A percentile compares a stretch with the other conserved stretches of the same genome.
Conservation (phyloP, 257 asterid genomes). For the Solanum lignicaule region DNA sequence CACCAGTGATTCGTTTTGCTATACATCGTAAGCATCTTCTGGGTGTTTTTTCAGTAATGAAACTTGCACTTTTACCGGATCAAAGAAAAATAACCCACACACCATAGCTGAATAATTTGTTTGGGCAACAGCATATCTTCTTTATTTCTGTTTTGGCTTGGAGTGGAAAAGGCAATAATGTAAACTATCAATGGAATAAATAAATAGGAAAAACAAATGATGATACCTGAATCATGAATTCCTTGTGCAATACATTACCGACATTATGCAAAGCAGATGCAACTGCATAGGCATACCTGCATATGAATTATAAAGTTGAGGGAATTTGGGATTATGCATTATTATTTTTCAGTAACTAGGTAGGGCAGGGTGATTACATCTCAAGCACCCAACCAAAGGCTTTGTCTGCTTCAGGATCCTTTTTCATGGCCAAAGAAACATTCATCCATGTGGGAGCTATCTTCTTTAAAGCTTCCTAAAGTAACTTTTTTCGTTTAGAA, state of each 20-base stretch:
- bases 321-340: not conserved
- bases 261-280: slow-evolving; percentile 85
- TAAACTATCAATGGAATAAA: not conserved
- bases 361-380: slow-evolving; percentile 28
- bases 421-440: slow-evolving; percentile 88
- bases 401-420: slow-evolving; percentile 87
- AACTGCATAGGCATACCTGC: slow-evolving; percentile 90
- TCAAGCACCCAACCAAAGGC: slow-evolving; percentile 99
- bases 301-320: slow-evolving; percentile 4
- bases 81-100: not conserved
- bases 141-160: not conserved
- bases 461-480: slow-evolving; percentile 56
- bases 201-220: not conserved
- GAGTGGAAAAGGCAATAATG: not conserved
- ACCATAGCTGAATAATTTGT: not conserved
- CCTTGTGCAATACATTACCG: slow-evolving; percentile 69
- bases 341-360: not conserved
- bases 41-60: not conserved
- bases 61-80: not conserved
- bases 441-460: slow-evolving; percentile 99
- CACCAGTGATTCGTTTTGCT: not conserved
- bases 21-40: not conserved
- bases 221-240: slow-evolving; percentile 93
- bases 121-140: not conserved
- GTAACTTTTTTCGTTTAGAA: not conserved